These are phyloP conservation scores for Candida glaebosa DNA, from an alignment of 805 yeast genomes.

Conservation along the genomic window DNA sequence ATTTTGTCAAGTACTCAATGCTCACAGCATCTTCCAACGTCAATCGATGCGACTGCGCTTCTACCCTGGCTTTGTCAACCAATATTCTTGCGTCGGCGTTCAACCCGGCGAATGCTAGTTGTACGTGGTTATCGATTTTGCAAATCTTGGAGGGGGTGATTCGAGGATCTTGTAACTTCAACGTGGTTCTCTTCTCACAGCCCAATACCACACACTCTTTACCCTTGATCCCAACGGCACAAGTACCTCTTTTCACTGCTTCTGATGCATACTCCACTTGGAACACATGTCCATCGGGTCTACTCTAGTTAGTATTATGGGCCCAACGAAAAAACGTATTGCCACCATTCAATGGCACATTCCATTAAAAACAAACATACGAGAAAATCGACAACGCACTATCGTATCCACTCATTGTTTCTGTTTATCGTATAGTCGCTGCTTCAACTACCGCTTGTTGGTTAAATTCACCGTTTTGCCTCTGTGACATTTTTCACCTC, in stretches of 20 bases:
- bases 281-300: constrained; percentile 98
- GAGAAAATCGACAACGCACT: constrained; percentile 97
- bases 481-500: constrained; percentile 3
- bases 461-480: too few species aligned
- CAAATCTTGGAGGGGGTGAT: constrained; percentile 94
- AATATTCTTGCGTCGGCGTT: constrained; percentile 97
- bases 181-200: constrained; percentile 92
- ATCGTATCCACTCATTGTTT: constrained; percentile 94
- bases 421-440: background rate
- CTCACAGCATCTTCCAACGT: constrained; percentile 94
- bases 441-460: too few species aligned
- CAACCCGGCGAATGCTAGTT: constrained; percentile 93
- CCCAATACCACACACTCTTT: constrained; percentile 85
- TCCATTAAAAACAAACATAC: constrained; percentile 43
- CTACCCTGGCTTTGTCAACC: constrained; percentile 92
- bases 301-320: constrained; percentile 40
- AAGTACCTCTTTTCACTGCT: constrained; percentile 97
- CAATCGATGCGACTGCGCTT: constrained; percentile 91
- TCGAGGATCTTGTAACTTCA: constrained; percentile 94
- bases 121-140: constrained; percentile 83
- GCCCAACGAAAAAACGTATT: too few species aligned
- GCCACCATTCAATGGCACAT: background rate
- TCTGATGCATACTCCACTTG: constrained; percentile 98
- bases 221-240: constrained; percentile 97
- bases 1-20: constrained; percentile 86